phyloP scores from a whole-genome alignment of 495 filamentous ascomycete species.

The Trichoderma orchidacearum region DNA sequence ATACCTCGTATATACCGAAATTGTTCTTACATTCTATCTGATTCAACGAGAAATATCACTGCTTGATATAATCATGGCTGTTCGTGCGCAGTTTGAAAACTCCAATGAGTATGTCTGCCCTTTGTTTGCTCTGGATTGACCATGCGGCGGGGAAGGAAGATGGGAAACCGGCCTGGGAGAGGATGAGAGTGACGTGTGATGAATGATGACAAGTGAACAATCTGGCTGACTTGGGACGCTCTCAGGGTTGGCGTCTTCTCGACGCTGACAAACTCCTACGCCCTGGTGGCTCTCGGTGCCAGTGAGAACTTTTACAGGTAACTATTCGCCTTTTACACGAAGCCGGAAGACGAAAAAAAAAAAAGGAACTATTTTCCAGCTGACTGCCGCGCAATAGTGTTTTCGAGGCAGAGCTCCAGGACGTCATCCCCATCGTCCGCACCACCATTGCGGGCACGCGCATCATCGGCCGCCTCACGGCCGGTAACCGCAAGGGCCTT shows the following conservation, averaged over 20 bases:
- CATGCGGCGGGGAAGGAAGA: background rate
- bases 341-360: too few relatives aligned
- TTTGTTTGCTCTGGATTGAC: background rate
- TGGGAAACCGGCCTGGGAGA: conserved; percentile 4
- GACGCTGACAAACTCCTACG: conserved; percentile 91
- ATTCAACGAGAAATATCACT: too few relatives aligned
- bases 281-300: conserved; percentile 81
- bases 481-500: conserved; percentile 92
- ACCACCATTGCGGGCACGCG: conserved; percentile 94
- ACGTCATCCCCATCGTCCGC: conserved; percentile 94
- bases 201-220: too few relatives aligned
- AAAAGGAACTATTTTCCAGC: background rate
- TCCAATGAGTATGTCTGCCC: conserved; percentile 72
- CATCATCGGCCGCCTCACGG: conserved; percentile 88
- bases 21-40: too few relatives aligned
- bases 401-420: conserved; percentile 94
- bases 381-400: conserved; percentile 28
- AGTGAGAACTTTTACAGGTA: conserved; percentile 90
- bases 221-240: background rate
- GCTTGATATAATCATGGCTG: conserved; percentile 71
- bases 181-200: background rate
- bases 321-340: background rate
- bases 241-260: conserved; percentile 91
- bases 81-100: conserved; percentile 90
- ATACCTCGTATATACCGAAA: too few relatives aligned